These are phyloP conservation scores for Tylopilus plumbeoviolaceoides DNA, from an alignment of 768 basidiomycete genomes.

Conservation along the genomic window DNA sequence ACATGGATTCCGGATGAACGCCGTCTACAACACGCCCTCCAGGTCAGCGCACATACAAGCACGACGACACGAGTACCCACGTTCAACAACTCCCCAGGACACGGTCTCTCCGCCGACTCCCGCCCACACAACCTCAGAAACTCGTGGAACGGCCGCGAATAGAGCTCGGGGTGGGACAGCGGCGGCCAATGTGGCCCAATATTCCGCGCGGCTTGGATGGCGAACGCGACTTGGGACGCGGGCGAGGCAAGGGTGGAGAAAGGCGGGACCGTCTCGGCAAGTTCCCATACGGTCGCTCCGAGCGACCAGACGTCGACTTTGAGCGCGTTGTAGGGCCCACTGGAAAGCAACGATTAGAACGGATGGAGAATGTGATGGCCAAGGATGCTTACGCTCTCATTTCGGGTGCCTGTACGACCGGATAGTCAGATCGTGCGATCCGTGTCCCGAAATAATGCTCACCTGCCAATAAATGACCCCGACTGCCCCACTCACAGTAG, in stretches of 20 bases:
- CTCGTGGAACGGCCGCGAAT: conserved; percentile 67
- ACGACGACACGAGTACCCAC: conserved; percentile 34
- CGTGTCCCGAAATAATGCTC: conserved; percentile 13
- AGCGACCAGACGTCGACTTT: conserved; percentile 80
- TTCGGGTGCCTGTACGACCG: conserved; percentile 57
- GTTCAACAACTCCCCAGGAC: conserved; percentile 52
- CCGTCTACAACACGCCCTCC: conserved; percentile 44
- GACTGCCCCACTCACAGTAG: conserved; percentile 52
- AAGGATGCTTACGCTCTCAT: conserved; percentile 53
- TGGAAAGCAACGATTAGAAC: conserved; percentile 24
- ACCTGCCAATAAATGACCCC: conserved; percentile 84
- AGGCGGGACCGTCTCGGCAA: conserved; percentile 71
- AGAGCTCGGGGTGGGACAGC: conserved; percentile 52
- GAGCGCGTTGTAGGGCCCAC: conserved; percentile 67
- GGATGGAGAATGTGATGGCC: neutral
- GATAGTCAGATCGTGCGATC: neutral
- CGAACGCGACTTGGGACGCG: conserved; percentile 13
- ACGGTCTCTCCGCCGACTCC: conserved; percentile 52
- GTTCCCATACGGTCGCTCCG: conserved; percentile 82
- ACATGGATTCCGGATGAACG: conserved; percentile 65
- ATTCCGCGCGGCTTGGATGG: conserved; percentile 39
- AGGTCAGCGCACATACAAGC: neutral
- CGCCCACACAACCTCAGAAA: conserved; percentile 67
- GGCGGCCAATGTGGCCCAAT: conserved; percentile 64
- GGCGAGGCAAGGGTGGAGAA: conserved; percentile 46